Evolutionary conservation across 305 asterid genomes (phyloP), one percentile per base, ranked within the genome.

Genomic region (Rubia tinctorum): DNA sequence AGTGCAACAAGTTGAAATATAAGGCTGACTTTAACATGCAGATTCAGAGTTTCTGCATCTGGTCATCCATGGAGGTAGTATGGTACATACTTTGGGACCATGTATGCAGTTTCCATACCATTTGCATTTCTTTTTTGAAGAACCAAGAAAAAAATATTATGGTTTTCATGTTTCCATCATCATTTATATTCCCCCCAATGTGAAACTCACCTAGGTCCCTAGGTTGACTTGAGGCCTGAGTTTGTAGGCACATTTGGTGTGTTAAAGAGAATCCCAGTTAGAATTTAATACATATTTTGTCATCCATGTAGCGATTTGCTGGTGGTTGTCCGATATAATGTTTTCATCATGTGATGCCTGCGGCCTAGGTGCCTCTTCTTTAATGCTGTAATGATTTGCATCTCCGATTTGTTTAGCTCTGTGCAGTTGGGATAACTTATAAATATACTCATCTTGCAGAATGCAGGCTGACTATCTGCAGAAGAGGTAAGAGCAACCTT

Each of bases 11-110:
- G 47, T 66, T 73, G 72, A 66, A 39, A n/a, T 53, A 4, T 22
- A 51, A 65, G 66, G 56, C 23, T 37, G 67, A 27, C 71, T 39
- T 40, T 65, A 22, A 14, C 62, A 30, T 37, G 25, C 59, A 42
- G n/a, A 55, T 55, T 7, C 66, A 64, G 71, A 74, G 39, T 23
- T 42, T 62, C 68, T 66, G 78, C 71, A 74, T 44, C 49, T 55
- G 68, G 73, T 55, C 73, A 67, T 66, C 14, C 72, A 65, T 73
- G 66, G 47, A 34, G 55, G 37, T 58, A 65, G 7, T 65, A 49
- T 3, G 43, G 63, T 51, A 37, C 49, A 25, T 37, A 43, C 55
- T 15, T 39, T 37, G 65, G 53, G 77, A 73, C 77, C 71, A 73
- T 34, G 17, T 73, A 10, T n/a, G 23, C 39, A 43, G n/a, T 27